These are phyloP conservation scores for Apiospora kogelbergensis DNA, from an alignment of 2,329 filamentous ascomycete genomes.

Conservation along the genomic window DNA sequence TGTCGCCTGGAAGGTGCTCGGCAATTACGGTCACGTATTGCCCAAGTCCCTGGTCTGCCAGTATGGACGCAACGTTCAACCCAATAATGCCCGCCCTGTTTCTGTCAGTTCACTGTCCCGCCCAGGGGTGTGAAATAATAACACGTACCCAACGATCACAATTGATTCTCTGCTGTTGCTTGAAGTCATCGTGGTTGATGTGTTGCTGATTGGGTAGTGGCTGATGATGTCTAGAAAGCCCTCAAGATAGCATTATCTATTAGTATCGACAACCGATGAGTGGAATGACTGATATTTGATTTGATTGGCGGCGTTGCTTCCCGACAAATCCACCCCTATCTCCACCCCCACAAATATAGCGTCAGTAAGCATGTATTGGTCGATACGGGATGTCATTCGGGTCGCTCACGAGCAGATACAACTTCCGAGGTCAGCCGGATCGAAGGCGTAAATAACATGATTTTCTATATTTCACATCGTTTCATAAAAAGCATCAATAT, in stretches of 20 bases:
- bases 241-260: background rate
- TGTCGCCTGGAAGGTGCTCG: conserved; percentile 42
- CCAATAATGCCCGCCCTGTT: conserved; percentile 39
- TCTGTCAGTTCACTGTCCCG: background rate
- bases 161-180: background rate
- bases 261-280: background rate
- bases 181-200: background rate
- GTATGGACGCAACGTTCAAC: conserved; percentile 37
- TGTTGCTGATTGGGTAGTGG: background rate
- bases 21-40: conserved; percentile 36
- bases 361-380: too few relatives aligned
- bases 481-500: background rate
- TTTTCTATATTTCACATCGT: too few relatives aligned
- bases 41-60: conserved; percentile 34
- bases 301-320: background rate
- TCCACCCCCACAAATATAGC: background rate
- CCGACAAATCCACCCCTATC: background rate
- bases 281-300: background rate
- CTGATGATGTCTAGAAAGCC: background rate
- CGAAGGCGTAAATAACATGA: background rate
- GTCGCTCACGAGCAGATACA: background rate
- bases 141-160: background rate
- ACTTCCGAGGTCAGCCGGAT: background rate
- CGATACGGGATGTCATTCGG: too few relatives aligned
- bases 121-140: background rate